Evolutionary conservation across 345 rosid genomes (phyloP), one percentile per base, ranked within the genome.

Genomic region (Aquilaria malaccensis): DNA sequence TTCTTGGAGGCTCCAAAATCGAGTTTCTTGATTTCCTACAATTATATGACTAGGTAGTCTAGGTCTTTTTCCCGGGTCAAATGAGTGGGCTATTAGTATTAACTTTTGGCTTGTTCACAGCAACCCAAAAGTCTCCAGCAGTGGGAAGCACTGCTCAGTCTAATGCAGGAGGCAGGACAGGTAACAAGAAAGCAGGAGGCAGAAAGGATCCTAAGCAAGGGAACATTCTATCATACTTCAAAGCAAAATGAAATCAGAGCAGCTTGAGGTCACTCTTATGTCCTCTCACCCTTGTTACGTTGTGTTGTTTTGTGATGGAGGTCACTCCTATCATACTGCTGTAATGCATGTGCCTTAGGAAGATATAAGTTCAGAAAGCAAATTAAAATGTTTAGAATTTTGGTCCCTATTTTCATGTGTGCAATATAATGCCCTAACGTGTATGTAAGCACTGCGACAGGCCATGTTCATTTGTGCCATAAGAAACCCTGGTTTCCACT

Each of bases 181-280:
- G 84, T 67, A 81, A 64, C 85, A 93, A 84, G 79, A 89, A 82
- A 73, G 91, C 79, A 3, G 86, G 79, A 30, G 80, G 63, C 13
- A 56, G 32, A 1, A 87, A 85, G 83, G 89, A 87, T 78, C 79
- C 91, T 14, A 93, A 87, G 77, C 98, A 93, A 79, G 97, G 98
- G 52, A 87, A 89, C 70, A 84, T 93, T 55, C 48, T 89, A 45
- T 82, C 90, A 0, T 93, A 89, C 89, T 93, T 89, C 70, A 87
- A 79, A 72, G 43, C 43, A 84, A 45, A 69, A 83, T 73, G 52
- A 83, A 67, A 80, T 10, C 59, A 32, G 9, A 55, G 9, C 56
- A 50, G 37, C 47, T 13, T 29, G 30, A 6, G 41, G 45, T 14
- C 2, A 10, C 22, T 6, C 33, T 9, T 15, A 11, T 45, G 13